These are phyloP conservation scores for Barbatosphaeria neglecta DNA, from an alignment of 495 filamentous ascomycete genomes.

Conservation along the genomic window DNA sequence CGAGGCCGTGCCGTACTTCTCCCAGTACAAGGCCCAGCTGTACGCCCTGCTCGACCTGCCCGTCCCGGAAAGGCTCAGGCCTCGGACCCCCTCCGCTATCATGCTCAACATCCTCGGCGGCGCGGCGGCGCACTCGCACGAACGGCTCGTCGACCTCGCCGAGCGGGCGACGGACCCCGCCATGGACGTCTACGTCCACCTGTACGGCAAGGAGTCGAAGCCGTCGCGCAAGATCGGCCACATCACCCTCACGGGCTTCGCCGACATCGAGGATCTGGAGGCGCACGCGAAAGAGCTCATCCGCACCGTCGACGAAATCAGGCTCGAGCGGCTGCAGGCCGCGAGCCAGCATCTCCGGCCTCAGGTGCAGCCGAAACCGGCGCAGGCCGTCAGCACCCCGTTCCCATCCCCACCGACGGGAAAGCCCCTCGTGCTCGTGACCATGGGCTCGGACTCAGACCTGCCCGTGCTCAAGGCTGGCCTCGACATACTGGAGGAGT, in stretches of 20 bases:
- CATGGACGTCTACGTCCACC: constrained; percentile 50
- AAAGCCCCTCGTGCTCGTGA: constrained; percentile 59
- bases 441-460: constrained; percentile 95
- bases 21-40: constrained; percentile 86
- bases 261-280: constrained; percentile 62
- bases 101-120: constrained; percentile 98
- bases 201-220: constrained; percentile 85
- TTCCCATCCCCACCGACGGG: constrained; percentile 2
- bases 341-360: constrained; percentile 13
- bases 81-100: constrained; percentile 52
- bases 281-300: constrained; percentile 56
- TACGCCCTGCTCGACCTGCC: constrained; percentile 69
- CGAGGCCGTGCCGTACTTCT: constrained; percentile 72
- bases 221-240: constrained; percentile 93
- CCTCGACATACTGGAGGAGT: constrained; percentile 61
- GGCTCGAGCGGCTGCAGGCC: constrained; percentile 38
- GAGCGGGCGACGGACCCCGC: constrained; percentile 41
- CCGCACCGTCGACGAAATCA: constrained; percentile 50
- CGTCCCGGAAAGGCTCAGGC: constrained; percentile 49
- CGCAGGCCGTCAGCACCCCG: constrained; percentile 4
- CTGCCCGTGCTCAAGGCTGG: constrained; percentile 67
- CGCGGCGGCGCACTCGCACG: constrained; percentile 53
- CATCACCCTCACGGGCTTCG: constrained; percentile 58
- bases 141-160: constrained; percentile 52
- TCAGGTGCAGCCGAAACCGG: constrained; percentile 4